Conservation (phyloP, 2,329 filamentous ascomycete genomes). For the Claviceps digitariae region DNA sequence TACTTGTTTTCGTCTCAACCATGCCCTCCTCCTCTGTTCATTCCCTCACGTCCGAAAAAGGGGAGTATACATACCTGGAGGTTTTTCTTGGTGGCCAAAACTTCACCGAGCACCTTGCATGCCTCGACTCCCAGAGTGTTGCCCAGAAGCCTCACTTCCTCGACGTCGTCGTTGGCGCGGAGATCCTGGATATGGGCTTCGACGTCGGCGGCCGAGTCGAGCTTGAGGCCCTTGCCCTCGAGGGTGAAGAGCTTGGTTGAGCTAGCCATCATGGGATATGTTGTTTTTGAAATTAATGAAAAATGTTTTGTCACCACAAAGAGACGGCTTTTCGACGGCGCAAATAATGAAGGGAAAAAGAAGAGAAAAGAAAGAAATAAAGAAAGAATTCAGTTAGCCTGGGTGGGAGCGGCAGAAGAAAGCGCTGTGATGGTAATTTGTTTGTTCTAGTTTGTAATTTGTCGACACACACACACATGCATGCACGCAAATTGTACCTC, state of each 20-base stretch:
- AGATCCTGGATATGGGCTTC: conserved; percentile 71
- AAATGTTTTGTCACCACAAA: background rate
- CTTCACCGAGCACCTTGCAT: conserved; percentile 70
- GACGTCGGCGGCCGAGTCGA: conserved; percentile 77
- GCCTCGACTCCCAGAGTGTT: conserved; percentile 90
- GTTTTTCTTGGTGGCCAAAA: conserved; percentile 71
- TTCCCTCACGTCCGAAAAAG: too few species aligned
- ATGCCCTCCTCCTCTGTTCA: background rate
- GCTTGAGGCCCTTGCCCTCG: conserved; percentile 82
- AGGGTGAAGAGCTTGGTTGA: conserved; percentile 65
- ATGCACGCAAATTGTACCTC: conserved; percentile 5
- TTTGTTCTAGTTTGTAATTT: conserved; percentile 4
- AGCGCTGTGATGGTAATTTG: background rate
- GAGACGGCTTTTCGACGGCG: background rate
- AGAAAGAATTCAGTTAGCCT: background rate
- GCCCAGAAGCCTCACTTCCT: conserved; percentile 75
- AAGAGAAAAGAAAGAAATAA: conserved; percentile 2
- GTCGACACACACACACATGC: background rate
- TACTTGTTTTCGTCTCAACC: background rate
- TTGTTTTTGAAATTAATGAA: background rate
- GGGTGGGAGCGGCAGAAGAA: background rate
- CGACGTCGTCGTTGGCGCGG: conserved; percentile 57
- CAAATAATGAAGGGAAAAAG: background rate
- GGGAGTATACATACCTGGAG: conserved; percentile 44
- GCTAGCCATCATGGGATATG: conserved; percentile 14